Evolutionary conservation across 1,284 basidiomycete genomes (phyloP), one percentile per base, ranked within the genome.

Genomic region (Ustilago xerochloae): DNA sequence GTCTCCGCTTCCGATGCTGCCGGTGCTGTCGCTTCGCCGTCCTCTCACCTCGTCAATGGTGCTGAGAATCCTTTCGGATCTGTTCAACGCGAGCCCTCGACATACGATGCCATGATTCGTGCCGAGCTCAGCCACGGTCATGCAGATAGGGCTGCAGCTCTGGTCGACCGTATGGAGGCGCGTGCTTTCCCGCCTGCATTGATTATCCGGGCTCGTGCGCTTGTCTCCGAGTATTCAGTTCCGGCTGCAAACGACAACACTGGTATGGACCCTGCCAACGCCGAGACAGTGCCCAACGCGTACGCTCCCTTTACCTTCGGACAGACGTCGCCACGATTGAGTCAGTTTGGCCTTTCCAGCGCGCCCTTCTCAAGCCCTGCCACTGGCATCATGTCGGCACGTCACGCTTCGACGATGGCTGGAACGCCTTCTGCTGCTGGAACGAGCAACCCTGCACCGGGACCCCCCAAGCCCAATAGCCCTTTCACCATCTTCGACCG

Each of bases 21-120:
- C 36, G 51, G 32, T 9, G 8, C 33, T 9, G 33, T 51, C 22
- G 13, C 46, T 15, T 15, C 38, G 28, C 32, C 41, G 4, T 13
- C 32, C 16, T 12, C 24, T 30, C 22, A 16, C 24, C 48, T n/a
- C 29, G 48, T 13, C 4, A 33, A 30, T 33, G 32, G 28, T 26
- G 49, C 32, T 3, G 50, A 33, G 10, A 51, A 46, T 16, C 80
- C 86, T 0, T 85, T 87, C 78, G 89, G 87, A 20, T 89, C 89
- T 18, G 92, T 97, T 2, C 96, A 92, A 85, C 90, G 95, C 70
- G 96, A 98, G 88, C 94, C 95, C 66, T 86, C 90, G 79, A 84
- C 93, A 0, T 94, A 92, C 90, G 94, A 97, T 84, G 90, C 90
- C 6, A 99, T 99, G 94, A 91, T 99, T 72, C 89, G 93, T 20